Evolutionary conservation across 2,329 filamentous ascomycete genomes (phyloP), one percentile per base, ranked within the genome.

Genomic region (Graphilbum sp.): DNA sequence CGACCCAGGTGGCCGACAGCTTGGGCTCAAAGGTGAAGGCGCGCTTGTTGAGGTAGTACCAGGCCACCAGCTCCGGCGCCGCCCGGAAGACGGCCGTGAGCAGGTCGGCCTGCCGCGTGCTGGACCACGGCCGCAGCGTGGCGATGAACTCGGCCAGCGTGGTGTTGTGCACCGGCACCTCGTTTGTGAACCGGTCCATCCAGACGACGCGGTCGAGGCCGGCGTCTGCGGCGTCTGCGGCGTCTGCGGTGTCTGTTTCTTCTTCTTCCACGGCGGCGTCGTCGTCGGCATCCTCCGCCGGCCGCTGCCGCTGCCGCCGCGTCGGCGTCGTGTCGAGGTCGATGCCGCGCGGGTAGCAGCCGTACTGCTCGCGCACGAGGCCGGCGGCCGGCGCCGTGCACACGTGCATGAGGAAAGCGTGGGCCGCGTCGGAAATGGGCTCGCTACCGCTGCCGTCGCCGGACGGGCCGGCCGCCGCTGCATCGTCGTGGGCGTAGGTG

Each of bases 1-100:
- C 87, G 47, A 96, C 82, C 90, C 90, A 98, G 0, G 86, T 90
- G 33, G 86, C 78, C 3, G 86, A 90, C 5, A 92, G 67, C 52
- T 94, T 96, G 0, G 90, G 87, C 32, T 96, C 87, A 45, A 93
- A 85, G 0, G 78, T 74, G 50, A 96, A 90, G 38, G 78, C 72
- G 43, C 72, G 76, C 51, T 85, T 87, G 52, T 73, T 77, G 32
- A 75, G 66, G 52, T 94, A 96, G 54, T 92, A 98, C 50, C 86
- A 77, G 32, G 85, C 80, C 2, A 93, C 72, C 3, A 96, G 67
- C 56, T 96, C 90, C 1, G 92, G 88, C 0, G 80, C 83, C 8
- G 73, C 72, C 44, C 66, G 67, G 52, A 98, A 93, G 25, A 93
- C 85, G 4, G 77, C 67, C 5, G 88, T 62, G 2, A 94, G 60